Conservation (phyloP, 176 grass and related monocot species). For the Rhipidocladum racemiflorum region DNA sequence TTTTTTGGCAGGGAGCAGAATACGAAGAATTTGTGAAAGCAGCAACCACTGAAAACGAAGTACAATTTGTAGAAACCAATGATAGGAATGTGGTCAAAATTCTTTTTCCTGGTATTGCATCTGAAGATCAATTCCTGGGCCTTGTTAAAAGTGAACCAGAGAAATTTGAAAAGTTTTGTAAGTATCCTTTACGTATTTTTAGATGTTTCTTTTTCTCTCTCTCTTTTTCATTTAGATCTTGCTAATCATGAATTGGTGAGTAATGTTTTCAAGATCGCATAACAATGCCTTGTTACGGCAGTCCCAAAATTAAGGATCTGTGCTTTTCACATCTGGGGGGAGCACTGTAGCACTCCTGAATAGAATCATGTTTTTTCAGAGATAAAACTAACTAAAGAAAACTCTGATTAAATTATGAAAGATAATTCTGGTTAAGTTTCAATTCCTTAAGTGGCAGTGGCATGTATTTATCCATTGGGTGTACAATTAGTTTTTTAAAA, state of each 20-base stretch:
- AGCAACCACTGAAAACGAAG: constrained; percentile 58
- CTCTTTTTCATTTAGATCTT: neutral
- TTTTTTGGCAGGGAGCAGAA: constrained; percentile 55
- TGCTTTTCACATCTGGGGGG: neutral
- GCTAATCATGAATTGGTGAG: neutral
- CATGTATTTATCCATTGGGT: neutral
- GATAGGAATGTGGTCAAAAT: constrained; percentile 63
- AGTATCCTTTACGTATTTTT: constrained; percentile 19
- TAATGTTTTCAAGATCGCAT: neutral
- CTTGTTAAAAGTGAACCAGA: constrained; percentile 81
- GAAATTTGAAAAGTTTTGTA: constrained; percentile 84
- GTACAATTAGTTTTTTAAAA: neutral
- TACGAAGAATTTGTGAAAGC: constrained; percentile 79
- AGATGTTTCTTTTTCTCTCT: neutral
- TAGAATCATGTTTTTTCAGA: neutral
- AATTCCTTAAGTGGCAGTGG: neutral
- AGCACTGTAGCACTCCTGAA: neutral
- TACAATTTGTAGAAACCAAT: constrained; percentile 87
- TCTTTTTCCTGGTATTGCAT: constrained; percentile 65
- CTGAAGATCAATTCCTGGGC: constrained; percentile 64
- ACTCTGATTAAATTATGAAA: neutral
- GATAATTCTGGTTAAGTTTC: neutral
- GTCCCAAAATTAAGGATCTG: neutral
- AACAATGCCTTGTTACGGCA: neutral
- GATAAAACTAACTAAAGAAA: neutral